phyloP scores from a whole-genome alignment of 495 filamentous ascomycete genomes.

The Podospora fimiseda region DNA sequence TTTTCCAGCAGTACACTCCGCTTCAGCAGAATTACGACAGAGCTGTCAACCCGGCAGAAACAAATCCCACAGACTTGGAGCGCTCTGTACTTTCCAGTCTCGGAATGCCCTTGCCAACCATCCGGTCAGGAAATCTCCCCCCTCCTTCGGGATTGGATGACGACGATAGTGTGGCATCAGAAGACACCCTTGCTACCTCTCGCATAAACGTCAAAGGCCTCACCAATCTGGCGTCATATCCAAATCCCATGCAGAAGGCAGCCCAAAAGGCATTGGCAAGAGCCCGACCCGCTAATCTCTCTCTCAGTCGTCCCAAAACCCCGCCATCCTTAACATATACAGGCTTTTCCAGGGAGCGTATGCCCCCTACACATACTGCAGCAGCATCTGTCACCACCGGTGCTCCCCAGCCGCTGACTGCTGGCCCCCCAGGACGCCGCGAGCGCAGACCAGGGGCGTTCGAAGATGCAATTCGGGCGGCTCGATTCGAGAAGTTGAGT shows the following conservation, averaged over 20 bases:
- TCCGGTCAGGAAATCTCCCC: constrained; percentile 21
- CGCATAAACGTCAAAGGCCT: constrained; percentile 35
- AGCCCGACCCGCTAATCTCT: constrained; percentile 21
- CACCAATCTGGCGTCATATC: constrained; percentile 39
- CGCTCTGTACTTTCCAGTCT: not conserved
- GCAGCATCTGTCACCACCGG: constrained; percentile 24
- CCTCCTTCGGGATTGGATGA: constrained; percentile 17
- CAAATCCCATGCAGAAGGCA: constrained; percentile 40
- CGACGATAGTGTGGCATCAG: constrained; percentile 15
- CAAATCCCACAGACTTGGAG: constrained; percentile 11
- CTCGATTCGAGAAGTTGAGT: too few species aligned
- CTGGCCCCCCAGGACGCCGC: constrained; percentile 43
- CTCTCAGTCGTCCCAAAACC: constrained; percentile 7
- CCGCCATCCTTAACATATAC: constrained; percentile 3
- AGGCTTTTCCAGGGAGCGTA: constrained; percentile 5
- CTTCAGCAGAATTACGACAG: constrained; percentile 46
- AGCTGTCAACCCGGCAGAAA: constrained; percentile 24
- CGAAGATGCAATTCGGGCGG: constrained; percentile 15
- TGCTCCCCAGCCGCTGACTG: constrained; percentile 39
- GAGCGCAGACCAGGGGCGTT: constrained; percentile 28
- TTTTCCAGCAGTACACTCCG: constrained; percentile 33
- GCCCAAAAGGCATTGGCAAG: constrained; percentile 36
- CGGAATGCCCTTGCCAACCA: constrained; percentile 18
- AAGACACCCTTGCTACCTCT: constrained; percentile 21
- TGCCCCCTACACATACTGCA: not conserved